phyloP scores from a whole-genome alignment of 2,329 filamentous ascomycete genomes.

The Aspergillus ochraceus region DNA sequence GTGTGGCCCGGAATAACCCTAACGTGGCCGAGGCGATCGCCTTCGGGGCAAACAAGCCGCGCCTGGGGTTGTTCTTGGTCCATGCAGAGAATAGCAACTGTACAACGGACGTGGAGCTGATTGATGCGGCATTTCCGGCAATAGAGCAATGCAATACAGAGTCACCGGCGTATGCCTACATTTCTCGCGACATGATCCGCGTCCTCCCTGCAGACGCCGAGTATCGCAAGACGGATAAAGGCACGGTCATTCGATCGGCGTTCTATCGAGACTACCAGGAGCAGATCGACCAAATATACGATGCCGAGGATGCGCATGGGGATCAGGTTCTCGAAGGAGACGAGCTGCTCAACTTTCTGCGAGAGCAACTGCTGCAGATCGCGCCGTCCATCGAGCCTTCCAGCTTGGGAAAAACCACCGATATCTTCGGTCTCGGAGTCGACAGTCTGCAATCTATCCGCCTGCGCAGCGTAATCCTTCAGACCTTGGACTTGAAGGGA shows the following conservation, averaged over 20 bases:
- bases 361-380: conserved; percentile 35
- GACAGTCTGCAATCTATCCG: conserved; percentile 25
- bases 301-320: conserved; percentile 12
- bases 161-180: conserved; percentile 42
- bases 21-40: conserved; percentile 58
- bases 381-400: conserved; percentile 5
- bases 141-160: conserved; percentile 53
- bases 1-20: conserved; percentile 52
- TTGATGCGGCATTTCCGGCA: conserved; percentile 50
- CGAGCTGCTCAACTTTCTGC: conserved; percentile 17
- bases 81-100: conserved; percentile 40
- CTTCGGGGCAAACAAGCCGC: conserved; percentile 55
- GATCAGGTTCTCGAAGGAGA: conserved; percentile 13
- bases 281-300: conserved; percentile 21
- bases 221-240: conserved; percentile 25
- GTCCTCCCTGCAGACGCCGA: conserved; percentile 17
- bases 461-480: conserved; percentile 16
- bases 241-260: conserved; percentile 23
- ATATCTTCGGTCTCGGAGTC: conserved; percentile 24
- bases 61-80: conserved; percentile 59
- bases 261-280: conserved; percentile 23
- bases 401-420: conserved; percentile 8
- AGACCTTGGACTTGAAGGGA: conserved; percentile 14
- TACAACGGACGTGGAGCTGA: conserved; percentile 47
- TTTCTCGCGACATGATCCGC: conserved; percentile 24